Percentiles rank a stretch among this genome's conserved stretches.
phyloP scores from a whole-genome alignment of 192 early-diverging fungal species.

The Podila horticola region DNA sequence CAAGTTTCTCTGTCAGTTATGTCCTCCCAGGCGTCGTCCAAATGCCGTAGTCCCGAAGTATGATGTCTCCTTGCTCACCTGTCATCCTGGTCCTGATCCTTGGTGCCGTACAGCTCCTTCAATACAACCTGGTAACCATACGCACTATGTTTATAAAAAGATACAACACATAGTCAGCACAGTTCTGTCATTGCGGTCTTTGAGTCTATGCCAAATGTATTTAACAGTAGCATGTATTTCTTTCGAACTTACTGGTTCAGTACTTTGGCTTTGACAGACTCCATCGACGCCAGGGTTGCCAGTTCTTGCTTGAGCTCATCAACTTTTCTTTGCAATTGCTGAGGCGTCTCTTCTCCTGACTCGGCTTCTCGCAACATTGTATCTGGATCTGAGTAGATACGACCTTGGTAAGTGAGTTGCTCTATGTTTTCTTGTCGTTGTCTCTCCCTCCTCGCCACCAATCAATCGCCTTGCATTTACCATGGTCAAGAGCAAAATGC shows the following conservation, averaged over 20 bases:
- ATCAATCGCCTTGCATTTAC: constrained; percentile 1
- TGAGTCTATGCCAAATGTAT: no score
- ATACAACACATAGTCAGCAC: background rate
- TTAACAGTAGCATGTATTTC: background rate
- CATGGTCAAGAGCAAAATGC: constrained; percentile 26
- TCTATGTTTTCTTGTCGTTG: background rate
- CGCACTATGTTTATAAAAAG: constrained; percentile 4
- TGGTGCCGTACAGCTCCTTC: constrained; percentile 17
- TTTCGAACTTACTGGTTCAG: background rate
- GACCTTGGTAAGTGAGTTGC: background rate
- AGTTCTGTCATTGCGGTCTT: background rate
- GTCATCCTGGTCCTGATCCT: constrained; percentile 12
- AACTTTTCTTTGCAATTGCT: constrained; percentile 7
- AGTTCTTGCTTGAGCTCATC: constrained; percentile 31
- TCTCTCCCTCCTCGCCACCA: no score
- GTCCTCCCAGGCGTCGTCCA: background rate
- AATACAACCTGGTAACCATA: constrained; percentile 19
- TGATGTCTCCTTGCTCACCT: constrained; percentile 1
- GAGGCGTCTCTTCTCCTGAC: constrained; percentile 3
- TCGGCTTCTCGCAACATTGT: background rate
- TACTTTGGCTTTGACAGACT: constrained; percentile 11
- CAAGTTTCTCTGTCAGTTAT: background rate
- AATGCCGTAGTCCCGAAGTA: background rate
- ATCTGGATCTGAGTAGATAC: background rate
- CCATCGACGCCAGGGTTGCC: background rate